Evolutionary conservation across 495 filamentous ascomycete species (phyloP).

Genomic region (Melanomma pulvis-pyrius): DNA sequence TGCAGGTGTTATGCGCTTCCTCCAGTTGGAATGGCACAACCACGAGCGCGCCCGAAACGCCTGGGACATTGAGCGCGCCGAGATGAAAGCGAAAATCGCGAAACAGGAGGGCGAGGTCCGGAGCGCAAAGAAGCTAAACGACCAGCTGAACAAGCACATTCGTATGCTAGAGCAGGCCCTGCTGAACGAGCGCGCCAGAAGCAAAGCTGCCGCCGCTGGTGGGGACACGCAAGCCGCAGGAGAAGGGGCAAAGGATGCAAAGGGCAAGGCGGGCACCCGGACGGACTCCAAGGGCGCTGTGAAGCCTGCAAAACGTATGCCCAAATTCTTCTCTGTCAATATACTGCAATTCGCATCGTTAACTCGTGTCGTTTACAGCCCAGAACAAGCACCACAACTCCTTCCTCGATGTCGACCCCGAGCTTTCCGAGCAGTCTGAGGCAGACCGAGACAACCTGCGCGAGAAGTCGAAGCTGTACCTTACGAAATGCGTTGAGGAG

Average conservation of each 20-base stretch:
- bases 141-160: constrained; percentile 85
- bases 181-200: constrained; percentile 66
- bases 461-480: constrained; percentile 48
- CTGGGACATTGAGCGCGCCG: constrained; percentile 98
- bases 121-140: constrained; percentile 81
- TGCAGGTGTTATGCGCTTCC: constrained; percentile 96
- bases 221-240: constrained; percentile 36
- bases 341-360: constrained; percentile 13
- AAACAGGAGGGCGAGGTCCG: constrained; percentile 86
- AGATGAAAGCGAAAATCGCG: constrained; percentile 99
- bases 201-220: constrained; percentile 43
- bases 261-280: constrained; percentile 29
- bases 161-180: constrained; percentile 87
- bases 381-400: constrained; percentile 47
- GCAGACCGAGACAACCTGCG: constrained; percentile 45
- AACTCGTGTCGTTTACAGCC: constrained; percentile 22
- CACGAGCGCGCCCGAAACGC: constrained; percentile 97
- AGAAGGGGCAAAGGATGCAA: constrained; percentile 33
- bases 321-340: constrained; percentile 1
- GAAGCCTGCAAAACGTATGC: constrained; percentile 37
- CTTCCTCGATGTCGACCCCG: constrained; percentile 46
- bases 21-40: constrained; percentile 98
- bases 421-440: constrained; percentile 34
- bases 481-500: constrained; percentile 51
- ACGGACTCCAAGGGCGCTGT: constrained; percentile 30